Evolutionary conservation across 2,329 filamentous ascomycete genomes (phyloP), one percentile per base, ranked within the genome.

Genomic region (Colletotrichum sp.): DNA sequence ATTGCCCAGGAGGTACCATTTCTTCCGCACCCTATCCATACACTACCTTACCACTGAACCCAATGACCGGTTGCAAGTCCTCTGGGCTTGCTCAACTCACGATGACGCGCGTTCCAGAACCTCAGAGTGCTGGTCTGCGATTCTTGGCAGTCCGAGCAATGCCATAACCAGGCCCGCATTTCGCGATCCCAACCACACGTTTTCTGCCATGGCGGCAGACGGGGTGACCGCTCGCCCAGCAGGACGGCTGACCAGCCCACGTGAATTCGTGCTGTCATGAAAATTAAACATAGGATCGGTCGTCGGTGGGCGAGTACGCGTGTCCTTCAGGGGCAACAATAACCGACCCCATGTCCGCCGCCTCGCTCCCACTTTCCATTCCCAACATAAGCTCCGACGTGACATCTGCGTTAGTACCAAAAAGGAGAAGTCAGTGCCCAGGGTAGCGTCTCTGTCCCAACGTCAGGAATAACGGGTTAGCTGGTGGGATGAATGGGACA

Each of bases 71-170:
- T 36, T 13, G 43, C n/a, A 57, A 32, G 32, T 36, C n/a, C 43
- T 52, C 43, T 13, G n/a, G 43, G 43, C 36, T 36, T 36, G 52
- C 24, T 36, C 16, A 24, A 34, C 34, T 60, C 67, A 26, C 36
- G 36, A 60, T 52, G 67, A 74, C 67, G 67, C 72, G 67, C 72
- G 72, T 71, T 75, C 67, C 72, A 57, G 61, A 63, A 67, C 52
- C 28, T 61, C 68, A 59, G 24, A 36, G 32, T 43, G 55, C 36
- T 34, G 18, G 39, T 43, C 21, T 18, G 28, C n/a, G 18, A 21
- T 30, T 59, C 73, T 72, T 75, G 73, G 68, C 73, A 67, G 39
- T 74, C 55, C 32, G 39, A 61, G 39, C 52, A 48, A 32, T 52
- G 43, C 28, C 36, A 63, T 67, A 39, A 60, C 10, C 16, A 24